Evolutionary conservation across 305 asterid species (phyloP), one percentile per base, ranked within the genome.

Genomic region (Fraxinus nigra): DNA sequence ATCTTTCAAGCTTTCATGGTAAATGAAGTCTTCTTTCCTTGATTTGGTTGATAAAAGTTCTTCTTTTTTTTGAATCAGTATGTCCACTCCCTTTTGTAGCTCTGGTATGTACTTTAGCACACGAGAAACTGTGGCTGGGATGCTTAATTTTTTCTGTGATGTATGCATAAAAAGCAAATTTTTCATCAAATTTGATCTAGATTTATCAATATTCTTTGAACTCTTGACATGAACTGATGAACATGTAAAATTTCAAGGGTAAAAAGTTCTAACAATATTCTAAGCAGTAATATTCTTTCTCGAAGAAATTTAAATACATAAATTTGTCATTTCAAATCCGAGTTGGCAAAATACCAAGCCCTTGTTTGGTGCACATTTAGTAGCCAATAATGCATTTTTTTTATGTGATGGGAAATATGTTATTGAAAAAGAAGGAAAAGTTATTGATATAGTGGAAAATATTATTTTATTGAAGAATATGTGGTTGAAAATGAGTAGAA

Each of bases 21-120:
- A 67, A 67, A 67, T 13, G 73, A 28, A 24, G 73, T 28, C 37
- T 67, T 33, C 20, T 4, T 8, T 74, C 33, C 54, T 46, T 7
- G 9, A 59, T 35, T 74, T 59, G 20, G 1, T 72, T 33, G 30
- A 81, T 18, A 54, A 28, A 2, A 85, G 65, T 5, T 69, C 5
- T 5, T 69, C 5, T 65, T 85, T 85, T 75, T 51, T 84, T 3
- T 81, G 76, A 28, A 20, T 7, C 35, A 77, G 65, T 75, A 76
- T 72, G 28, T 80, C 81, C 37, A 84, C 82, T 43, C 72, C 84
- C 74, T 75, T 80, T 75, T 80, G 83, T 76, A 84, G 67, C 81
- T 84, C 86, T 30, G 86, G 79, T 33, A 84, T 80, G 84, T 80
- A 84, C 78, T 77, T 79, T 59, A 80, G 48, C 37, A 80, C 82